phyloP scores from a whole-genome alignment of 1,284 basidiomycete genomes.

The Puccinia novopanici region DNA sequence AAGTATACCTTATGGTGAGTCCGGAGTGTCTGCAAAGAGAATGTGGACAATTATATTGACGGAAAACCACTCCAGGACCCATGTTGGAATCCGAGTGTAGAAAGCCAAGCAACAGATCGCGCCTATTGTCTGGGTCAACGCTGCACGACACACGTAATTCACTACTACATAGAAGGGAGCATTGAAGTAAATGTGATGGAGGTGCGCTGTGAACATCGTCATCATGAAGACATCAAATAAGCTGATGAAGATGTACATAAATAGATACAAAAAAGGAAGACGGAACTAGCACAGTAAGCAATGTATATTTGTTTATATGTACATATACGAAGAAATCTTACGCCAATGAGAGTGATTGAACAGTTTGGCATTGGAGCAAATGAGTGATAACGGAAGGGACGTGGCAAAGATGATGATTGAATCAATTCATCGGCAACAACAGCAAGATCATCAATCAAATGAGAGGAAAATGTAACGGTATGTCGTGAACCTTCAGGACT shows the following conservation, averaged over 20 bases:
- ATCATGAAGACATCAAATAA: neutral
- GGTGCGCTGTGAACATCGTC: neutral
- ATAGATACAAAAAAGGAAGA: constrained; percentile 7
- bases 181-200: constrained; percentile 21
- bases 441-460: neutral
- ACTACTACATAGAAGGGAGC: neutral
- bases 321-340: neutral
- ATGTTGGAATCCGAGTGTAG: constrained; percentile 9
- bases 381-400: neutral
- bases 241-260: neutral
- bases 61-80: neutral
- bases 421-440: neutral
- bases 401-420: constrained; percentile 12
- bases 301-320: neutral
- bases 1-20: constrained; percentile 24
- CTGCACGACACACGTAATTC: neutral
- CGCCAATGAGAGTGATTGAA: neutral
- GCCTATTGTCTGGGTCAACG: neutral
- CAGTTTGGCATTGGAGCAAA: neutral
- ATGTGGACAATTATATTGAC: neutral
- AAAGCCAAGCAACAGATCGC: constrained; percentile 12
- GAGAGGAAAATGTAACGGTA: neutral
- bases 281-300: constrained; percentile 3
- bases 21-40: neutral
- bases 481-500: neutral